Evolutionary conservation across 208 protist species (phyloP).

Genomic region (Trichomonas vaginalis): DNA sequence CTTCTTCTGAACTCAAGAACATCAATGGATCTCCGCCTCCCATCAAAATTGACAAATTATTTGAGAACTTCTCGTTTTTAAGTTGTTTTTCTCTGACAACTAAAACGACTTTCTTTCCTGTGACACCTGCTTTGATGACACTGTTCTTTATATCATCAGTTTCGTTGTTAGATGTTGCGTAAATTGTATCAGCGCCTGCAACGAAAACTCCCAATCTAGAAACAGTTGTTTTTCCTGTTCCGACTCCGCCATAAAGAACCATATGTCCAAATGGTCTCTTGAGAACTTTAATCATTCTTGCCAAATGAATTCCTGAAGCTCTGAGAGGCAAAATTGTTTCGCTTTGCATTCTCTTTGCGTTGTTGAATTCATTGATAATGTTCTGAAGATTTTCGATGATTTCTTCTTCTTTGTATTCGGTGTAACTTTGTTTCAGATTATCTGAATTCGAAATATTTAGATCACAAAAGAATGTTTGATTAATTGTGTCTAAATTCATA

Average conservation of each 20-base stretch:
- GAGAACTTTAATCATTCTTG: conserved; percentile 74
- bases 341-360: background rate
- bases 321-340: background rate
- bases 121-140: conserved; percentile 51
- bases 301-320: conserved; percentile 46
- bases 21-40: conserved; percentile 83
- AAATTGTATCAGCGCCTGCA: conserved; percentile 32
- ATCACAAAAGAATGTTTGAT: background rate
- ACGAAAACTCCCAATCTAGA: conserved; percentile 73
- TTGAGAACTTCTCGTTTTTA: conserved; percentile 67
- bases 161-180: conserved; percentile 50
- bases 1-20: conserved; percentile 71
- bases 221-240: conserved; percentile 76
- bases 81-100: conserved; percentile 75
- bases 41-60: conserved; percentile 87
- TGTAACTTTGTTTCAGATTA: background rate
- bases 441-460: background rate
- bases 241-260: conserved; percentile 78
- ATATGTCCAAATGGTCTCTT: conserved; percentile 74
- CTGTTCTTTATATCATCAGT: conserved; percentile 38
- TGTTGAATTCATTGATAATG: background rate
- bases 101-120: conserved; percentile 75
- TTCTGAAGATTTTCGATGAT: background rate
- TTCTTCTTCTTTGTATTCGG: background rate
- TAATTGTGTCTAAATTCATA: background rate